phyloP scores from a whole-genome alignment of 306 rosid species.

The Fragaria vesca region DNA sequence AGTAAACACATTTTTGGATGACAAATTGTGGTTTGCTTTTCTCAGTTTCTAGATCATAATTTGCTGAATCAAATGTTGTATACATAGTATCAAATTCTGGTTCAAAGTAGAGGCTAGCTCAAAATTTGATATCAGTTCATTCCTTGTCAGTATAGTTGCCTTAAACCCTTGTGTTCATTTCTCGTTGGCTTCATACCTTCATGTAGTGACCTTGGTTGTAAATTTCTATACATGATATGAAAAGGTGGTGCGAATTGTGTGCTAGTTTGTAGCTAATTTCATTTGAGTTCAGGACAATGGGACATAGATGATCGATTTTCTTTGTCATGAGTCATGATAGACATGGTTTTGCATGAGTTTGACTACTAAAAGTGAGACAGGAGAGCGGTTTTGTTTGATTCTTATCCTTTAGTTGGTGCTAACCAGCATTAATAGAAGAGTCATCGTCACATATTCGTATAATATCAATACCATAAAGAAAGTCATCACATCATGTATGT shows the following conservation, averaged over 20 bases:
- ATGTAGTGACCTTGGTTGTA: background rate
- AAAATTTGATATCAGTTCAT: background rate
- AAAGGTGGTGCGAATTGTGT: background rate
- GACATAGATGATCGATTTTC: background rate
- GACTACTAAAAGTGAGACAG: background rate
- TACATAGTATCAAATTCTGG: background rate
- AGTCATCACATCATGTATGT: background rate
- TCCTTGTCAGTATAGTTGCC: background rate
- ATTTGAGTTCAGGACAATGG: background rate
- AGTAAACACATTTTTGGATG: background rate
- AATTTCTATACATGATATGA: background rate
- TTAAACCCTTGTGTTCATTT: background rate
- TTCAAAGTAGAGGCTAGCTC: background rate
- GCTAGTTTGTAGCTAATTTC: background rate
- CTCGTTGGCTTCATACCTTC: background rate
- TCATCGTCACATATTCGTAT: background rate
- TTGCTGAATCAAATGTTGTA: background rate
- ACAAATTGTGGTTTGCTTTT: conserved; percentile 8
- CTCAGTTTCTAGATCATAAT: background rate
- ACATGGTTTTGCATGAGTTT: background rate
- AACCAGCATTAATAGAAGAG: background rate
- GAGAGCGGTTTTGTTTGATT: background rate
- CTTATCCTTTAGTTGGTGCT: background rate
- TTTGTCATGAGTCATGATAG: background rate
- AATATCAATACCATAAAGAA: too few species aligned